Evolutionary conservation across 495 filamentous ascomycete species (phyloP), one percentile per base, ranked within the genome.

Genomic region (Penicillium robsamsonii): DNA sequence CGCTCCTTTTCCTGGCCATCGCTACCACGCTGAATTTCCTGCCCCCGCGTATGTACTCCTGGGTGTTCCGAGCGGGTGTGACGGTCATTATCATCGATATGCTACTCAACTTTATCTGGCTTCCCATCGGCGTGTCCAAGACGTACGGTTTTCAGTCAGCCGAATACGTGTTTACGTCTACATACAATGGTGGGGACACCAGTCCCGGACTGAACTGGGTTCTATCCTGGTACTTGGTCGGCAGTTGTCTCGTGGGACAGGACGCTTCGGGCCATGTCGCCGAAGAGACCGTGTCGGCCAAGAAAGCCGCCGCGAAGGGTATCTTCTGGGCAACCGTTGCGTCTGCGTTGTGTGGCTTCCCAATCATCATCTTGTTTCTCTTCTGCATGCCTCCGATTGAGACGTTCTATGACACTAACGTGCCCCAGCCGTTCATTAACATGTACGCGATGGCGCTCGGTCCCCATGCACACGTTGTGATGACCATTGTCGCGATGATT

Each of bases 381-480:
- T 73, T 73, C 47, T 73, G 70, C 51, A 70, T 73, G 68, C 68
- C 68, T 9, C 48, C 65, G 1, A 70, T 71, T 29, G 68, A 71
- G 55, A 65, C 58, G 0, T 67, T 71, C 37, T 69, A 67, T 52
- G 35, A 63, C 33, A 69, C 64, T 43, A 62, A 48, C 18, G 67
- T 59, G 22, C 72, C 72, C 8, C 72, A 75, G 55, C 70, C 70
- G n/a, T 75, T 75, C 49, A 66, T 73, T 47, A 63, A 70, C 48
- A 65, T 75, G 62, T 73, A 75, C 35, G 68, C 72, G 1, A 37
- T 70, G 18, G 69, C 65, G 5, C 61, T 73, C 5, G 72, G 72
- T 7, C 68, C 66, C 6, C 66, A 55, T 38, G 72, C 65, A 4
- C 72, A 75, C 47, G 65, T 75, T 35, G 65, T 73, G 25, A 66